phyloP scores from a whole-genome alignment of 73 alveolate species.

The Tetrahymena thermophila region DNA sequence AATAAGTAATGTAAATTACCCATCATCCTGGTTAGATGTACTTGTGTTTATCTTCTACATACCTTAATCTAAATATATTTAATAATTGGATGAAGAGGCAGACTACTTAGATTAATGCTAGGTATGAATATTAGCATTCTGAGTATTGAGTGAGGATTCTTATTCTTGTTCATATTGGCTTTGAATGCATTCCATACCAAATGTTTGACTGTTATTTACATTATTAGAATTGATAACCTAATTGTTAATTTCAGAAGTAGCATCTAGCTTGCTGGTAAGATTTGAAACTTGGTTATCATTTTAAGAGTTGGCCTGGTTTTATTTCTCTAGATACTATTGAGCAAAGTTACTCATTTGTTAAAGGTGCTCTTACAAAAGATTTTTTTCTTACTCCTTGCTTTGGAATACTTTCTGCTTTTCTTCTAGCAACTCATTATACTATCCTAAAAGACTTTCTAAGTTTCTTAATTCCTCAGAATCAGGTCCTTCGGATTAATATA shows the following conservation, averaged over 20 bases:
- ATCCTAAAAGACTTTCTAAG: background rate
- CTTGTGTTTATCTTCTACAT: background rate
- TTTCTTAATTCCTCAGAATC: background rate
- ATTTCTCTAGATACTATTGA: background rate
- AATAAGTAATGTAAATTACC: background rate
- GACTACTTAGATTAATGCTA: background rate
- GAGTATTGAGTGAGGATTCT: background rate
- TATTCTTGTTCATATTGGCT: background rate
- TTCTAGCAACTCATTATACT: background rate
- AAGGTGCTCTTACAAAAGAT: background rate
- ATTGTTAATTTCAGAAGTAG: background rate
- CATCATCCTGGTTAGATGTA: background rate
- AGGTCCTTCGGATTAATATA: background rate
- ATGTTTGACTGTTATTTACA: background rate
- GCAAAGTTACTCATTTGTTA: background rate
- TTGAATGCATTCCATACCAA: background rate
- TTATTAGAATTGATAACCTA: background rate
- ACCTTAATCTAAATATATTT: background rate
- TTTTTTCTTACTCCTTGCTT: background rate
- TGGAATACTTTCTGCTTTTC: background rate
- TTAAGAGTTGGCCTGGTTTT: background rate
- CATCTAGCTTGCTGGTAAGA: background rate
- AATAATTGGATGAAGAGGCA: background rate
- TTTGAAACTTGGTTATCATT: background rate
- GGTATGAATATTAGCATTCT: background rate